Evolutionary conservation across 106 monocot genomes (phyloP), one percentile per base, ranked within the genome.

Genomic region (Dactylorhiza incarnata): DNA sequence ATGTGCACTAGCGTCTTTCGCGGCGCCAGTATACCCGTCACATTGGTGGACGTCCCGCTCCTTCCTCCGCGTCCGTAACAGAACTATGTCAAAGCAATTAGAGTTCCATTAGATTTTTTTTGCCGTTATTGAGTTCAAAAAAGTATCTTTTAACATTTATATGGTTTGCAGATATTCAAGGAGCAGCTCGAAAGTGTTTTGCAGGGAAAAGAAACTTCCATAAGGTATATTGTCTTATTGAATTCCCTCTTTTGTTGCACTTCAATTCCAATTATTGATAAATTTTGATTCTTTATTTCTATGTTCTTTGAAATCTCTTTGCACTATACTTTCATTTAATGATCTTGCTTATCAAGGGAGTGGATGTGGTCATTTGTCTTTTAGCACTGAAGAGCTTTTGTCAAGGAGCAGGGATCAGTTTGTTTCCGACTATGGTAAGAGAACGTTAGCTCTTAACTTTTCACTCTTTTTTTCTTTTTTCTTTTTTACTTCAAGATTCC

Each of bases 381-480:
- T 77, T 83, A 99, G 99, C 65, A 80, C 68, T n/a, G 89, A 85
- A 50, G 89, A 88, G 77, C 94, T 99, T 81, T 73, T 94, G 81
- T 67, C 82, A 75, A 88, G 84, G 81, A 81, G 91, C 79, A 81
- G 85, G 29, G 90, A 94, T 78, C 88, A 81, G 49, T 78, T 44
- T 17, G 77, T 80, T 75, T 99, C 99, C 47, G 85, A 99, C 80
- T 90, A 85, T 84, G 84, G 99, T 94, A 74, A 80, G 84, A 68
- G 51, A 74, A 24, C 9, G 65, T 70, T 78, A 25, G 19, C 23
- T 49, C 56, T 20, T 6, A 17, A 19, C 65, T 65, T 29, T 65
- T 17, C 1, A 0, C 51, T 74, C 58, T 9, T 49, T 14, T 44
- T 69, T 49, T 26, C 75, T 44, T 69, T 49, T 26, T 78, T 22